phyloP scores from a whole-genome alignment of 2,329 filamentous ascomycete species.

The Clonostachys sp. region DNA sequence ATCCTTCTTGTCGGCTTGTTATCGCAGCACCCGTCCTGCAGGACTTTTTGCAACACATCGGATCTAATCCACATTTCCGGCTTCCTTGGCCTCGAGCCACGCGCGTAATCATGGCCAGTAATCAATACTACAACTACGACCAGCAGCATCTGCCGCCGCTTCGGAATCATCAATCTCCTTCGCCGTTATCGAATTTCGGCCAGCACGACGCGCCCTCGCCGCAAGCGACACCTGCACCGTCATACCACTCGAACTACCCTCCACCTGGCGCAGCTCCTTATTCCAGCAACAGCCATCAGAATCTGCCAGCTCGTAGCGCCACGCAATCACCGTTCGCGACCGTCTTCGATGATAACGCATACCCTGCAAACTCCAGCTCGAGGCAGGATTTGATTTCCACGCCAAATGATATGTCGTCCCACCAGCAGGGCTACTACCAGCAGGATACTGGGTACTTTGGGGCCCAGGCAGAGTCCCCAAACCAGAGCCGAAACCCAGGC shows the following conservation, averaged over 20 bases:
- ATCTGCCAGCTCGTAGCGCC: slow-evolving; percentile 25
- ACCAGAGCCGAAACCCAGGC: slow-evolving; percentile 18
- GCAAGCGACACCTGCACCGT: slow-evolving; percentile 27
- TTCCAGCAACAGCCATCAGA: slow-evolving; percentile 14
- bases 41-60: no score
- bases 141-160: slow-evolving; percentile 27
- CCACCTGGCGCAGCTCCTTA: slow-evolving; percentile 6
- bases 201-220: slow-evolving; percentile 33
- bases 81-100: slow-evolving; percentile 58
- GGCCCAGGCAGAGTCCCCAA: slow-evolving; percentile 9
- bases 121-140: slow-evolving; percentile 47
- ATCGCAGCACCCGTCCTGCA: no score
- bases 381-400: no score
- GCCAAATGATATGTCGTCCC: slow-evolving; percentile 26
- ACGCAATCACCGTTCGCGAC: slow-evolving; percentile 54
- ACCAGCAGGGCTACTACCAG: slow-evolving; percentile 24
- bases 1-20: no score
- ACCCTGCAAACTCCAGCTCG: slow-evolving; percentile 46
- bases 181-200: slow-evolving; percentile 35
- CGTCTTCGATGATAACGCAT: slow-evolving; percentile 64
- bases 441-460: slow-evolving; percentile 57
- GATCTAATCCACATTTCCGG: no score
- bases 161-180: slow-evolving; percentile 21
- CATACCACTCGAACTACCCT: slow-evolving; percentile 18
- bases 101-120: neutral